Conservation (phyloP, 164 flowering plant genomes). For the Warburgia ugandensis region DNA sequence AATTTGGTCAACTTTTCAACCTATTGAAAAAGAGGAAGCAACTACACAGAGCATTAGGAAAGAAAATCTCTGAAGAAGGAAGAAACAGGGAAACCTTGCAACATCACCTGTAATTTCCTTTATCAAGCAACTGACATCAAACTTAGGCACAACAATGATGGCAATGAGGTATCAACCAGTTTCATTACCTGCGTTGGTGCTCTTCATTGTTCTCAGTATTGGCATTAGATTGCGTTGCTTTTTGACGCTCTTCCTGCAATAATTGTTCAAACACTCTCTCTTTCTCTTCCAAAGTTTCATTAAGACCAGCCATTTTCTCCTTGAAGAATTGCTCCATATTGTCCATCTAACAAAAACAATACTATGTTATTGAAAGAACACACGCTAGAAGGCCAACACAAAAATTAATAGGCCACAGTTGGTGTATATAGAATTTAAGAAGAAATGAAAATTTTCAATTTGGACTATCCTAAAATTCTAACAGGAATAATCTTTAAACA, state of each 20-base stretch:
- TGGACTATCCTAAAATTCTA: no score
- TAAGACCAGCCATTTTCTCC: slow-evolving; percentile 44
- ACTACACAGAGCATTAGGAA: not conserved
- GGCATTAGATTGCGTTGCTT: slow-evolving; percentile 29
- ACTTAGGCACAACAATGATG: no score
- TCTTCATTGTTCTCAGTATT: slow-evolving; percentile 33
- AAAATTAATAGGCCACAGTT: no score
- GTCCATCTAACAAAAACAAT: slow-evolving; percentile 48
- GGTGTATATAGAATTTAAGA: no score
- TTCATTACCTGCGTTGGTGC: slow-evolving; percentile 32
- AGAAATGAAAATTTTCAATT: no score
- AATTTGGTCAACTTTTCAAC: not conserved
- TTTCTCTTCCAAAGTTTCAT: slow-evolving; percentile 37
- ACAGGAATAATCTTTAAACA: no score
- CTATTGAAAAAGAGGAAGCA: not conserved
- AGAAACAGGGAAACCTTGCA: not conserved
- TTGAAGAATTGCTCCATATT: slow-evolving; percentile 59
- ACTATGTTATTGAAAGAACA: not conserved
- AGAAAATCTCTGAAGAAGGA: not conserved
- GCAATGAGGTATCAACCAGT: not conserved
- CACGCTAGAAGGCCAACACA: no score
- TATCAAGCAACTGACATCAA: no score
- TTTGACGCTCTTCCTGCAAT: slow-evolving; percentile 57
- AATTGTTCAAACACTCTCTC: slow-evolving; percentile 55
- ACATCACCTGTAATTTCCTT: not conserved